These are phyloP conservation scores for Rhodotorula sp. DNA, from an alignment of 1,284 basidiomycete species.

Conservation along the genomic window DNA sequence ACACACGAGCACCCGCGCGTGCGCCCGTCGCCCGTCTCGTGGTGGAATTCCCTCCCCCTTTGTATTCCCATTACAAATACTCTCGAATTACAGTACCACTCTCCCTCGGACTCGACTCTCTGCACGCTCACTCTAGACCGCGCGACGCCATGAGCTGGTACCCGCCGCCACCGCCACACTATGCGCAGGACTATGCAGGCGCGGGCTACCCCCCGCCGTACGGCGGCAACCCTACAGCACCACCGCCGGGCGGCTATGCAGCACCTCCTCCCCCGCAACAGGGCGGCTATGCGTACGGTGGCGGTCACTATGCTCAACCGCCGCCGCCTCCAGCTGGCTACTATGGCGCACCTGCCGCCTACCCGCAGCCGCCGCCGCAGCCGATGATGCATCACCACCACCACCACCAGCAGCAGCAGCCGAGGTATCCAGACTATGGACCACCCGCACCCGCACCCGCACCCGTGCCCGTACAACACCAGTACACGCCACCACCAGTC, in stretches of 20 bases:
- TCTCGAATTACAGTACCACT: neutral
- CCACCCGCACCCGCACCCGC: neutral
- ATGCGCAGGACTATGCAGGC: constrained; percentile 1
- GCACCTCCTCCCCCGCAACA: neutral
- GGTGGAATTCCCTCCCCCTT: too few relatives aligned
- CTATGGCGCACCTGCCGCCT: neutral
- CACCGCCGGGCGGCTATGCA: constrained; percentile 11
- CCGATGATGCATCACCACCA: neutral
- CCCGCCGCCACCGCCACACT: constrained; percentile 5
- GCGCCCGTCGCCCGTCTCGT: too few relatives aligned
- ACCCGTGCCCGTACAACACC: neutral
- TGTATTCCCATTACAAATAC: neutral
- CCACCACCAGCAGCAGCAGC: neutral
- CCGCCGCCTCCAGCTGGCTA: neutral
- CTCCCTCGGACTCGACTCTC: neutral
- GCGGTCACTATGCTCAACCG: neutral
- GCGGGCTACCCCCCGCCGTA: neutral
- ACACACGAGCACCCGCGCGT: constrained; percentile 1
- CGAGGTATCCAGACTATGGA: neutral
- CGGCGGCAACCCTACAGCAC: constrained; percentile 7
- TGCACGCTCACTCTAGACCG: neutral
- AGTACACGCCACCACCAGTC: neutral
- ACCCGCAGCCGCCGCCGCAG: constrained; percentile 5
- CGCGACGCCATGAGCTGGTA: neutral
- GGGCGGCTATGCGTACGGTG: neutral